Conservation (phyloP, 805 yeast genomes). For the Kodamaea kakaduensis region DNA sequence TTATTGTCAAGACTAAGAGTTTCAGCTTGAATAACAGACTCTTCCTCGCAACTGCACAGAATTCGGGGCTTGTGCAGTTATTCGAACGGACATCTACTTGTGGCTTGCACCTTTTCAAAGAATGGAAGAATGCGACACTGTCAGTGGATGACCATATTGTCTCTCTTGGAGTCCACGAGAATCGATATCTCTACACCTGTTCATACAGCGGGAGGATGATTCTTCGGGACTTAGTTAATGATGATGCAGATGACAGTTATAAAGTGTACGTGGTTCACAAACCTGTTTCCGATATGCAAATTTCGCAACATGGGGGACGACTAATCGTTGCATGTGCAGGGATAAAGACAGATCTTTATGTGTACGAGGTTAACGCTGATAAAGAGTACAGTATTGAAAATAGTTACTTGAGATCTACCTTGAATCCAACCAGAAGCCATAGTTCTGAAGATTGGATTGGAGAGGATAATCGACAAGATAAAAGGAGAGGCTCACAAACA, state of each 20-base stretch:
- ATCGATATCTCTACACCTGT: conserved; percentile 31
- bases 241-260: conserved; percentile 30
- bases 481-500: too few species aligned
- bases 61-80: conserved; percentile 27
- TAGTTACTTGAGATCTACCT: conserved; percentile 5
- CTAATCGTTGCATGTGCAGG: conserved; percentile 24
- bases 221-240: conserved; percentile 34
- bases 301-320: conserved; percentile 12
- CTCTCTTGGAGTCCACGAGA: conserved; percentile 22
- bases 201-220: conserved; percentile 31
- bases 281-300: conserved; percentile 22
- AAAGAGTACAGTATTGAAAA: conserved; percentile 5
- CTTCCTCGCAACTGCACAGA: conserved; percentile 24
- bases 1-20: conserved; percentile 15
- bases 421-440: not conserved
- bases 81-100: conserved; percentile 17
- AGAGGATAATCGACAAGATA: too few species aligned
- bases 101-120: conserved; percentile 24
- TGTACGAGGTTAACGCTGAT: conserved; percentile 20
- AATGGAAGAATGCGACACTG: conserved; percentile 30
- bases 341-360: conserved; percentile 23
- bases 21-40: conserved; percentile 18
- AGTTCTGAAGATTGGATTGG: not conserved
- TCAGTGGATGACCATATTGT: conserved; percentile 23
- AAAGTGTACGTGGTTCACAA: conserved; percentile 22